Percentiles rank a stretch among this genome's conserved stretches.
These are phyloP conservation scores for Fusarium sp. DNA, from an alignment of 2,329 filamentous ascomycete species.

Conservation along the genomic window DNA sequence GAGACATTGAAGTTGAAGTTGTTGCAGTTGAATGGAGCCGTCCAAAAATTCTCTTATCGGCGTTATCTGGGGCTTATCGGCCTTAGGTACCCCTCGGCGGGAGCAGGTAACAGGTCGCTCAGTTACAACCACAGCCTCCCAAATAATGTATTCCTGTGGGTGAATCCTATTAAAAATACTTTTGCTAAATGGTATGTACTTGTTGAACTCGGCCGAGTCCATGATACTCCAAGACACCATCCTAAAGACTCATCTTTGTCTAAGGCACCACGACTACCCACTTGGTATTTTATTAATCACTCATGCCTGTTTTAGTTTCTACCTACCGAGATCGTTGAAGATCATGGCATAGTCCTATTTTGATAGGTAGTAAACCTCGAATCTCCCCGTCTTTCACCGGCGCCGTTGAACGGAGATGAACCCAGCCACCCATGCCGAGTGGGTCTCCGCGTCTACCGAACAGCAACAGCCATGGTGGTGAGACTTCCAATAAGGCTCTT, in stretches of 20 bases:
- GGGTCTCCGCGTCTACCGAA: slow-evolving; percentile 1
- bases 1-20: slow-evolving; percentile 4
- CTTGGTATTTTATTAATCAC: neutral
- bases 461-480: slow-evolving; percentile 2
- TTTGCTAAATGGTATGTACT: neutral
- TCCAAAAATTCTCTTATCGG: slow-evolving; percentile 43
- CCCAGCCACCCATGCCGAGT: neutral
- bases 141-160: neutral
- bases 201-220: slow-evolving; percentile 3
- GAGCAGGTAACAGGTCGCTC: neutral
- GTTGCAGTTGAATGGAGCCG: slow-evolving; percentile 9
- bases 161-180: neutral
- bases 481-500: neutral
- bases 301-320: neutral
- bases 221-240: neutral
- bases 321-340: neutral
- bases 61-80: slow-evolving; percentile 18
- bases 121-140: neutral
- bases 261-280: neutral
- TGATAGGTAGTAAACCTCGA: neutral
- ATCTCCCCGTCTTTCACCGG: neutral
- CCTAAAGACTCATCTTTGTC: neutral
- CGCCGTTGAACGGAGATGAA: neutral
- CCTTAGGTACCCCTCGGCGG: neutral
- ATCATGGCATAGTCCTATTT: neutral